A percentile compares a stretch with the other conserved stretches of the same genome.
phyloP scores from a whole-genome alignment of 1,284 basidiomycete genomes.

The Cerioporus squamosus region DNA sequence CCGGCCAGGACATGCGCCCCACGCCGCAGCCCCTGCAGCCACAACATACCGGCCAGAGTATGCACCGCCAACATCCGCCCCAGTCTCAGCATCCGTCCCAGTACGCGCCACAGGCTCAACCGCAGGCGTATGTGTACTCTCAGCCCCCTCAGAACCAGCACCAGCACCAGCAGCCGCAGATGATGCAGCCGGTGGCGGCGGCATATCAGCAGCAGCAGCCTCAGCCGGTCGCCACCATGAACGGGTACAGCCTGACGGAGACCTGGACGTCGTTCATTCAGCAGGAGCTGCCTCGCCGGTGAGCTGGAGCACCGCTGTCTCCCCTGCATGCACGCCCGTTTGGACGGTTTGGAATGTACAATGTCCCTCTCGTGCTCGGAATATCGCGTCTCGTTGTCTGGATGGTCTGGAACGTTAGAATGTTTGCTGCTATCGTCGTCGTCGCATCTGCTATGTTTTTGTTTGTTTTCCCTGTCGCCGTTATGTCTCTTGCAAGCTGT shows the following conservation, averaged over 20 bases:
- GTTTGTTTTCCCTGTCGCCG: no score
- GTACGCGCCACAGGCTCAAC: constrained; percentile 14
- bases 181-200: constrained; percentile 11
- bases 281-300: constrained; percentile 30
- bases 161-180: constrained; percentile 11
- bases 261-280: constrained; percentile 41
- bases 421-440: no score
- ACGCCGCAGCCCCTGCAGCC: not conserved
- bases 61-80: not conserved
- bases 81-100: not conserved
- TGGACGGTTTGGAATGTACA: no score
- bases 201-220: constrained; percentile 5
- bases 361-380: no score
- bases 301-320: no score
- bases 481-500: no score
- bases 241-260: constrained; percentile 35
- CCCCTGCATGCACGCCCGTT: no score
- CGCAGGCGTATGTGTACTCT: constrained; percentile 10
- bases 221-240: constrained; percentile 7
- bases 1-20: not conserved
- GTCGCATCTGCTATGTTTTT: no score
- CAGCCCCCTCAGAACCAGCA: not conserved
- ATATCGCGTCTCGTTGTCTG: no score
- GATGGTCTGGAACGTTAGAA: no score
- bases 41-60: not conserved